Percentiles rank a stretch among this genome's conserved stretches.
Conservation (phyloP, 768 basidiomycete species). For the Cystofilobasidium ferigula region DNA sequence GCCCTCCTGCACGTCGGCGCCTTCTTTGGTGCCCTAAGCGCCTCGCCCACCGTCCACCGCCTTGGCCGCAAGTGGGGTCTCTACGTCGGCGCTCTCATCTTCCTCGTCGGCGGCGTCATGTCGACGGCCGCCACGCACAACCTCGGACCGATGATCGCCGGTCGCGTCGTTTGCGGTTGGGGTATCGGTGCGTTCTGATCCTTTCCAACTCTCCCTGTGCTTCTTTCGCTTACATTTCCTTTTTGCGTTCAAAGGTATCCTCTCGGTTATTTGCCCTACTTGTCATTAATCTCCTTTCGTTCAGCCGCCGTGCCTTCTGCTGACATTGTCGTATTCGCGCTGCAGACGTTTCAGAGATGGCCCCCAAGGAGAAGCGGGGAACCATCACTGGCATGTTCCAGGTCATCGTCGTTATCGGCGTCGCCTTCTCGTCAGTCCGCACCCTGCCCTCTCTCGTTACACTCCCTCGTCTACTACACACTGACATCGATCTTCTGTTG, state of each 20-base stretch:
- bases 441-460: too few relatives aligned
- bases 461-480: too few relatives aligned
- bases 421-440: constrained; percentile 50
- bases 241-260: constrained; percentile 42
- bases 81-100: constrained; percentile 19
- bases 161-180: constrained; percentile 43
- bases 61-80: constrained; percentile 42
- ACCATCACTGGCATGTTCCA: constrained; percentile 58
- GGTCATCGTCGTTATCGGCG: constrained; percentile 72
- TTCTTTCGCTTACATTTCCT: neutral
- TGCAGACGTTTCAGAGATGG: constrained; percentile 76
- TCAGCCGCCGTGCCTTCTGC: neutral
- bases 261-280: constrained; percentile 41
- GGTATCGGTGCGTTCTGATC: constrained; percentile 3
- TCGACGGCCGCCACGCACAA: constrained; percentile 59
- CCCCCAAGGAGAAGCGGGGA: constrained; percentile 75
- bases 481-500: neutral
- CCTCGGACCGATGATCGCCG: constrained; percentile 61
- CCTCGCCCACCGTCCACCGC: constrained; percentile 59
- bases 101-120: constrained; percentile 34
- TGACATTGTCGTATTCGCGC: too few relatives aligned
- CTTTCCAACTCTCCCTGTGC: neutral
- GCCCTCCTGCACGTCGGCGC: constrained; percentile 31
- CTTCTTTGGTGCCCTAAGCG: constrained; percentile 72
- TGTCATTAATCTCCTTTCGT: neutral